Evolutionary conservation across 2,329 filamentous ascomycete genomes (phyloP).

Genomic region (Nemania sp.): DNA sequence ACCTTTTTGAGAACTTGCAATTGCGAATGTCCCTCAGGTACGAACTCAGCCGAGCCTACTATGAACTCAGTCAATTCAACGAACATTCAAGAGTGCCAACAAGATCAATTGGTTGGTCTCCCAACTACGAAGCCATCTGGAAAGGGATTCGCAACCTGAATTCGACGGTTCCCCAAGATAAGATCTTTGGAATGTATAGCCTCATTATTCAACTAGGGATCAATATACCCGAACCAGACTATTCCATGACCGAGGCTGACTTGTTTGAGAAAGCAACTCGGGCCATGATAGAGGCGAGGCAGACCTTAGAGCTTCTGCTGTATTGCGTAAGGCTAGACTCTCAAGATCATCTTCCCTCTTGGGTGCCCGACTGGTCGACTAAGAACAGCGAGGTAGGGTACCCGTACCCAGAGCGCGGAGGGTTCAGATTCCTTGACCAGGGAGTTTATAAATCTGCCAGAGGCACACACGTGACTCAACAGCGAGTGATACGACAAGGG

Average conservation of each 20-base stretch:
- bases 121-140: background rate
- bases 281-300: background rate
- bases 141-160: background rate
- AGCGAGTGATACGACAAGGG: background rate
- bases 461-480: background rate
- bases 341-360: background rate
- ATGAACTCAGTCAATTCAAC: too few relatives aligned
- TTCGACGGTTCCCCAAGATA: background rate
- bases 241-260: background rate
- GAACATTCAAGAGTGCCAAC: too few relatives aligned
- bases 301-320: background rate
- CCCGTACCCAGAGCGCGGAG: background rate
- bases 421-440: background rate
- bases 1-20: background rate
- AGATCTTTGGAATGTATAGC: constrained; percentile 1
- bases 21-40: background rate
- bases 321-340: background rate
- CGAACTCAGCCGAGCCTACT: background rate
- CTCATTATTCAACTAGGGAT: background rate
- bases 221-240: background rate
- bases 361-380: constrained; percentile 2
- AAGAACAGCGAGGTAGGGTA: background rate
- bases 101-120: background rate
- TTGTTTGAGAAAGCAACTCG: background rate
- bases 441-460: background rate